Evolutionary conservation across 441 rosid species (phyloP).

Genomic region (Melastoma candidum): DNA sequence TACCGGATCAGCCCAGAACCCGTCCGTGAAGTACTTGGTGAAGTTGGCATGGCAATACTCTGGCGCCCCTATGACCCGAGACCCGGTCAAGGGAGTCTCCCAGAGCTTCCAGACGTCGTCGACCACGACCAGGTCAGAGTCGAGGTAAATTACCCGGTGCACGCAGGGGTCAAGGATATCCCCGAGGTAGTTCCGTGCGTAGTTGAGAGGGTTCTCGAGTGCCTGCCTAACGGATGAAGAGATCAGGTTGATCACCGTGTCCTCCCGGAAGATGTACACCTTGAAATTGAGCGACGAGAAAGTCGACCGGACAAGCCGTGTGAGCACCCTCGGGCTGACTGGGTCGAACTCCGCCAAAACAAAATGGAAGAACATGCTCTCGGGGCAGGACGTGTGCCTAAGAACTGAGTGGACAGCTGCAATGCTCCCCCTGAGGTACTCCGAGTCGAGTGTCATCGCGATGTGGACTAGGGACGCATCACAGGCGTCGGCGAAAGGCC

Average conservation of each 20-base stretch:
- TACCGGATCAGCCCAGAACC: conserved; percentile 38
- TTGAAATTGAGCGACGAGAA: conserved; percentile 42
- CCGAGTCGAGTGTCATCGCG: conserved; percentile 66
- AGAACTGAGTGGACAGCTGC: conserved; percentile 70
- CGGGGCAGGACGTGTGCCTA: conserved; percentile 66
- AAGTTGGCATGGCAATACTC: conserved; percentile 52
- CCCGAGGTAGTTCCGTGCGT: conserved; percentile 50
- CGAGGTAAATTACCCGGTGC: conserved; percentile 44
- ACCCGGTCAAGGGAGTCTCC: conserved; percentile 27
- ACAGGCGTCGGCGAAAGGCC: conserved; percentile 17
- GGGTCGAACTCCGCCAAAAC: conserved; percentile 21
- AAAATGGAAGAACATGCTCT: conserved; percentile 61
- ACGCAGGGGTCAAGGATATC: conserved; percentile 37
- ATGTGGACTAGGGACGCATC: conserved; percentile 42
- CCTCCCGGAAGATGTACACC: conserved; percentile 33
- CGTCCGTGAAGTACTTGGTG: conserved; percentile 38
- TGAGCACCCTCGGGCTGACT: conserved; percentile 12
- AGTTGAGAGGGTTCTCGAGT: conserved; percentile 50
- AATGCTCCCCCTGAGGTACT: conserved; percentile 57
- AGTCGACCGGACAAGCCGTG: conserved; percentile 2
- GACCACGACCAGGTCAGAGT: conserved; percentile 47
- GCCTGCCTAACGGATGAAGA: conserved; percentile 53
- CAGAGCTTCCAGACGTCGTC: conserved; percentile 53
- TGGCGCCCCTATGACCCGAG: conserved; percentile 50
- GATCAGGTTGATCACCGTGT: conserved; percentile 26